Percentiles rank a stretch among this genome's conserved stretches.
These are phyloP conservation scores for Mycena polygramma DNA, from an alignment of 768 basidiomycete species.

Conservation along the genomic window DNA sequence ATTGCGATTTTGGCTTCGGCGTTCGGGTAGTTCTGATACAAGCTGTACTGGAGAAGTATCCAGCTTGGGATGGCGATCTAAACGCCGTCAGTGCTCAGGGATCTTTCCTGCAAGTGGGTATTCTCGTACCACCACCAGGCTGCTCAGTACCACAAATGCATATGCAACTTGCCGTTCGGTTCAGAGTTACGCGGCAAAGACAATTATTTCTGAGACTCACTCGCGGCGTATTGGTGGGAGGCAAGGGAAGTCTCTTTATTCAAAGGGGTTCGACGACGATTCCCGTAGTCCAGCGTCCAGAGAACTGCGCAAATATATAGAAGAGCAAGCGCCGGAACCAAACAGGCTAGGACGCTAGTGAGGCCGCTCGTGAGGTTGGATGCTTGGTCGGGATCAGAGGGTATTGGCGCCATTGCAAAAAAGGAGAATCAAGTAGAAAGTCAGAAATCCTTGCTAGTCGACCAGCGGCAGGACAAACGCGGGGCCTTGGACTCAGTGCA, in stretches of 20 bases:
- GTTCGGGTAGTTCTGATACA: constrained; percentile 66
- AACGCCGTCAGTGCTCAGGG: neutral
- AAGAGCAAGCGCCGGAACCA: constrained; percentile 51
- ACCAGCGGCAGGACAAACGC: no score
- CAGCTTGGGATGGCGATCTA: constrained; percentile 70
- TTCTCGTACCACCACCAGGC: constrained; percentile 59
- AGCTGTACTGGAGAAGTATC: constrained; percentile 69
- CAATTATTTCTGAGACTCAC: constrained; percentile 49
- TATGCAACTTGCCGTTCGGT: constrained; percentile 58
- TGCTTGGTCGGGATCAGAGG: constrained; percentile 25
- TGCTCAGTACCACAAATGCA: constrained; percentile 61
- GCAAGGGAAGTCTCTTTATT: constrained; percentile 64
- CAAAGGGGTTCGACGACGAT: constrained; percentile 59
- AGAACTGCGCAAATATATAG: constrained; percentile 66
- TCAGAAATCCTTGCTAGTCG: no score
- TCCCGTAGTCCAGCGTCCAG: constrained; percentile 61
- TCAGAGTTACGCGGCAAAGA: constrained; percentile 12
- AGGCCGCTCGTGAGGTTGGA: constrained; percentile 50
- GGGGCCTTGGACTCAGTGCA: no score
- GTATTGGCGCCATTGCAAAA: constrained; percentile 25
- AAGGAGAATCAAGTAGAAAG: neutral
- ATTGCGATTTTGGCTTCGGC: constrained; percentile 57
- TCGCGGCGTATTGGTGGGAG: constrained; percentile 65
- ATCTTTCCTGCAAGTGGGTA: neutral
- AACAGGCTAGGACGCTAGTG: constrained; percentile 52